These are phyloP conservation scores for Zalerion maritima DNA, from an alignment of 495 filamentous ascomycete species.

Conservation along the genomic window DNA sequence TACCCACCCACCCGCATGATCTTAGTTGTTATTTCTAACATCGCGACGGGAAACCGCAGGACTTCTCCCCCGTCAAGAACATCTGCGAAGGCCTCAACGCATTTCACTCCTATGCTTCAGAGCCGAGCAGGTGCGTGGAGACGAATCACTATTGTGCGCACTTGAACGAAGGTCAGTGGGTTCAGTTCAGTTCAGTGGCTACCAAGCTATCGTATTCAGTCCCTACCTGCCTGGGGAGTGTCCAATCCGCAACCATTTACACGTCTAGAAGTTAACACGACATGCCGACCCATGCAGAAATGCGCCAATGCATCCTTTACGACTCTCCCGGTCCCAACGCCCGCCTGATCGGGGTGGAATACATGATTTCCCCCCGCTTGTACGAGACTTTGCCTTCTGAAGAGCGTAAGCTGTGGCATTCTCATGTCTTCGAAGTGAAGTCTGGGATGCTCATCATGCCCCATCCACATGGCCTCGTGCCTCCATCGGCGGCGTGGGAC, in stretches of 20 bases:
- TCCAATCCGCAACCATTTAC: conserved; percentile 2
- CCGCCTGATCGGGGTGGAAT: conserved; percentile 73
- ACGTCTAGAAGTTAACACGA: too few species aligned
- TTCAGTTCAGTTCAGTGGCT: conserved; percentile 1
- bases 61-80: conserved; percentile 58
- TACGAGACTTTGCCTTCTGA: conserved; percentile 47
- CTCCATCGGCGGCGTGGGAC: conserved; percentile 52
- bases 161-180: conserved; percentile 44
- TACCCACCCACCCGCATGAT: background rate
- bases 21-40: too few species aligned
- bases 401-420: conserved; percentile 67
- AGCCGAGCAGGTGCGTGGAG: conserved; percentile 53
- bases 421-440: conserved; percentile 78
- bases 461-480: conserved; percentile 28
- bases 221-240: background rate
- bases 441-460: conserved; percentile 80
- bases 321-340: conserved; percentile 50
- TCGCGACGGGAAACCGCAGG: conserved; percentile 21
- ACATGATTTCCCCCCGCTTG: conserved; percentile 68
- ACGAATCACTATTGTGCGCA: conserved; percentile 80
- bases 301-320: conserved; percentile 77
- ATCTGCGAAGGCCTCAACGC: conserved; percentile 80
- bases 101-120: conserved; percentile 65
- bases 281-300: too few species aligned
- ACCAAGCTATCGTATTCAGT: background rate